These are phyloP conservation scores for Plenodomus tracheiphilus DNA, from an alignment of 2,329 filamentous ascomycete species.

Conservation along the genomic window DNA sequence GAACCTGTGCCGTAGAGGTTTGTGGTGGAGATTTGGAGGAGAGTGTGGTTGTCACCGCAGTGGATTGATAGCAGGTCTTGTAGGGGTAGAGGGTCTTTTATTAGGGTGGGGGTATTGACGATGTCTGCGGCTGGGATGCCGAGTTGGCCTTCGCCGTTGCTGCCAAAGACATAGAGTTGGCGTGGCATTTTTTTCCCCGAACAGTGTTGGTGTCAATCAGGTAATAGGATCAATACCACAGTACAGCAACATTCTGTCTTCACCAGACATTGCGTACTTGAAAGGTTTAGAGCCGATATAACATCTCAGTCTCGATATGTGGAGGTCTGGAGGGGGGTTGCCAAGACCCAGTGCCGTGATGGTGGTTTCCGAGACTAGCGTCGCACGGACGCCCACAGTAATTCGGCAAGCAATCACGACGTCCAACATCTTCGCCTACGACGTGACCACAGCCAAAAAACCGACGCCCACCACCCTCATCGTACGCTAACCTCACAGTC, in stretches of 20 bases:
- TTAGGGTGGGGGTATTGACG: conserved; percentile 19
- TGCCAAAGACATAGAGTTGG: conserved; percentile 53
- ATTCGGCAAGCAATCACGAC: conserved; percentile 18
- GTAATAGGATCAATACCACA: not conserved
- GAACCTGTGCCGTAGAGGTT: conserved; percentile 69
- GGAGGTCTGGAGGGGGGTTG: not conserved
- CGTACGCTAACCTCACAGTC: conserved; percentile 42
- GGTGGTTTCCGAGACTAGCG: conserved; percentile 13
- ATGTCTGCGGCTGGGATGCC: conserved; percentile 52
- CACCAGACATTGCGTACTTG: not conserved
- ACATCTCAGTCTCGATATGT: not conserved
- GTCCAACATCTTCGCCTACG: conserved; percentile 26
- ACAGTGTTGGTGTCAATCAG: not conserved
- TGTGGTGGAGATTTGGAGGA: conserved; percentile 67
- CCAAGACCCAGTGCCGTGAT: conserved; percentile 9
- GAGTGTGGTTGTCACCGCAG: conserved; percentile 85
- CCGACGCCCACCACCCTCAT: conserved; percentile 31
- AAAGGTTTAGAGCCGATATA: not conserved
- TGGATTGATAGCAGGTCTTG: conserved; percentile 43
- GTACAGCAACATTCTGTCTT: not conserved
- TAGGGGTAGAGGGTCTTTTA: conserved; percentile 4
- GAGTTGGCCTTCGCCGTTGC: conserved; percentile 58
- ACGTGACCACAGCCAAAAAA: conserved; percentile 23
- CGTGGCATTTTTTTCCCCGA: conserved; percentile 14
- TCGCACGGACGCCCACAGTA: conserved; percentile 21